phyloP scores from a whole-genome alignment of 2,329 filamentous ascomycete genomes.

The Fusarium acutatum region DNA sequence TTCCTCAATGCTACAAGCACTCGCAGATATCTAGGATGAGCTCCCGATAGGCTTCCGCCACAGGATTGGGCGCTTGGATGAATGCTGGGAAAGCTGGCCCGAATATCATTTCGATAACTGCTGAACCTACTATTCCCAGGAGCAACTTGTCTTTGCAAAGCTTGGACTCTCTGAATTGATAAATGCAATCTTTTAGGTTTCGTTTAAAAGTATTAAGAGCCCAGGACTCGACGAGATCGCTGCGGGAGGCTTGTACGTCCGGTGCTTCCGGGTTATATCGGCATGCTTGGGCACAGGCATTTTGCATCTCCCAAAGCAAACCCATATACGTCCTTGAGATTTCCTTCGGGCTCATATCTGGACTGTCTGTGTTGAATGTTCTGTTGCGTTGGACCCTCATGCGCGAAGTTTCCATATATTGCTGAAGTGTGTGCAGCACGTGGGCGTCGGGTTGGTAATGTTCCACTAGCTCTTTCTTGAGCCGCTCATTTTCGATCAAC shows the following conservation, averaged over 20 bases:
- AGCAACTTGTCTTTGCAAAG: background rate
- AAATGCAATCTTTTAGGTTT: background rate
- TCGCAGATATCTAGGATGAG: no score
- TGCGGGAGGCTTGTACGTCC: background rate
- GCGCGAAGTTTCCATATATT: background rate
- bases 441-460: background rate
- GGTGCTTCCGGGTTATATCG: background rate
- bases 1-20: no score
- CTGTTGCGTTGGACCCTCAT: accelerated
- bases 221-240: background rate
- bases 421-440: background rate
- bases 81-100: background rate
- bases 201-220: accelerated
- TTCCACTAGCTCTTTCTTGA: background rate
- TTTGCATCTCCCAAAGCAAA: background rate
- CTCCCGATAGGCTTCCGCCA: background rate
- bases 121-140: background rate
- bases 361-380: accelerated
- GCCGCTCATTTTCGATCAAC: background rate
- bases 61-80: accelerated
- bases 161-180: background rate
- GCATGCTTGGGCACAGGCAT: background rate
- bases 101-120: background rate
- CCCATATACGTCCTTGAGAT: background rate
- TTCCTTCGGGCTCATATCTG: background rate